Base-by-base conservation (phyloP, 2,329 filamentous ascomycete species). In the Penicillium sp. region DNA sequence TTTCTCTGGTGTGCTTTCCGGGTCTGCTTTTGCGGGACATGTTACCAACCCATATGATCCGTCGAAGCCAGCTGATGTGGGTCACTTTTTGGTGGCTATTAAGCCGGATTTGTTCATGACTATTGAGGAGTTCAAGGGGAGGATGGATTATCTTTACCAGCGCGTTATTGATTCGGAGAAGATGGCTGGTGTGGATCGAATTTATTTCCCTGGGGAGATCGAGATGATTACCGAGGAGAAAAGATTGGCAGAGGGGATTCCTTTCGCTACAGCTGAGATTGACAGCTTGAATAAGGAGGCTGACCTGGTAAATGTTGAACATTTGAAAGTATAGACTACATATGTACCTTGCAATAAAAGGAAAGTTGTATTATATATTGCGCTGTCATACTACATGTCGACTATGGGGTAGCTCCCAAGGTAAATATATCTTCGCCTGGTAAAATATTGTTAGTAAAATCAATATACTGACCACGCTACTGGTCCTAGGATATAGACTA, bases 31-130 rank as follows among this genome's bases (percentile, higher is more conserved):
- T 73, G 91, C 89, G 0, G 90, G 90, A 0, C 80, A 89, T 66
- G 90, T 94, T 19, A 89, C 86, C 0, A 84, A 84, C 19, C 91
- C 90, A 0, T 94, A 94, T 70, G 89, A 92, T 67, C 81, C 87
- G 3, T 86, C 83, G 0, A 83, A 80, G 57, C 80, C 85, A 1
- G 85, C 87, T 0, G 85, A 91, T 65, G 89, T 91, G 0, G 89
- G 89, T 0, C 89, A 92, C 69, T 91, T 91, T 60, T 70, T 92
- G 1, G 76, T 91, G 1, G 87, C 84, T 0, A 74, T 92, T 63
- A 90, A 89, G 68, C 88, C 89, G 0, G 88, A 92, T 61, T 75
- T 92, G 21, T 92, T 92, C 60, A 84, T 92, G 82, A 80, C 79
- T 51, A 61, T 88, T 58, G 85, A 88, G 1, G 87, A 90, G 41